Base-by-base conservation (phyloP, 164 flowering plant species). In the Liquidambar formosana region DNA sequence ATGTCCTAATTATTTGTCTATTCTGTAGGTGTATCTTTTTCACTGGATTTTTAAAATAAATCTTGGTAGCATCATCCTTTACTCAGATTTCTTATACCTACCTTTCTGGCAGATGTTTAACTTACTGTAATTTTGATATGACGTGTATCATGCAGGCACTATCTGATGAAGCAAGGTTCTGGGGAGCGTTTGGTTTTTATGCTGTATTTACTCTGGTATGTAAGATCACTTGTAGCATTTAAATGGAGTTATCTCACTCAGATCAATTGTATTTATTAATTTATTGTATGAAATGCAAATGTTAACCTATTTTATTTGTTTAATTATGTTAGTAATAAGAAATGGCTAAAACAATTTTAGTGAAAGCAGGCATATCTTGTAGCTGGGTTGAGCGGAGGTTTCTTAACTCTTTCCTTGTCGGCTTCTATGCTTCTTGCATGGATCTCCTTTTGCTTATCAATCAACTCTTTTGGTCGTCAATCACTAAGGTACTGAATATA, bases 111-210 rank as follows among this genome's bases (percentile, higher is more conserved):
- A n/a, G n/a, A n/a, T n/a, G n/a, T n/a, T n/a, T n/a, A n/a, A n/a
- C n/a, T n/a, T n/a, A n/a, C n/a, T n/a, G n/a, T n/a, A n/a, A 60
- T 46, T 10, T 57, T 64, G 26, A 61, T 48, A 3, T 26, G 49
- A 8, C 21, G 11, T 51, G 15, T 41, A 71, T 66, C 59, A 65
- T 82, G 60, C 83, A 95, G 99, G 90, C 65, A 22, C 71, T 85
- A 64, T 80, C 75, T 75, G 87, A 80, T 72, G 97, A 91, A 80
- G 91, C 89, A 68, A 83, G 89, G 75, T 91, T 89, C 74, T 95
- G 94, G 97, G 97, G 99, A 73, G 91, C 94, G 64, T 93, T 95
- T 86, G 97, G 97, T 22, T 88, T 84, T 28, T 95, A 91, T 82
- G 88, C 96, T 70, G 27, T 82, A 19, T 23, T 93, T 33, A 91